Base-by-base conservation (phyloP, 192 early-diverging fungal species). In the Linnemannia elongata region DNA sequence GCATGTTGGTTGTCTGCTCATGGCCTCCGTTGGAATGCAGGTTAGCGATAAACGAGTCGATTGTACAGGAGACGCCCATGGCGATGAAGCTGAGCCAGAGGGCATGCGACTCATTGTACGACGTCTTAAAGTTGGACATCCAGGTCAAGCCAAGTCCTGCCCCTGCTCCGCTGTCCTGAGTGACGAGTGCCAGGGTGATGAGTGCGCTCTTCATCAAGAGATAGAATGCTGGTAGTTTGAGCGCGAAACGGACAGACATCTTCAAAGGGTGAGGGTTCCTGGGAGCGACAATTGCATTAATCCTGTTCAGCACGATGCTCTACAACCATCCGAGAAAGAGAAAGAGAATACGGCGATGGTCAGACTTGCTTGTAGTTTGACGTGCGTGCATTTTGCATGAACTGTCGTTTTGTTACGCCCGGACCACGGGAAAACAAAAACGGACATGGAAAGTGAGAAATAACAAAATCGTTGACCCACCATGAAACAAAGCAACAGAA, bases 261-360 rank as follows among this genome's bases (percentile, higher is more conserved):
- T 87, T 83, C 36, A 89, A 57, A 1, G 90, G 90, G 39, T 83
- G 82, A 35, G 90, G 86, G 38, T 88, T 89, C n/a, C 88, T 83
- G 39, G 90, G 90, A 0, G 88, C 80, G 12, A 91, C 88, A 74
- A 91, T 91, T 17, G 90, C 90, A 77, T 91, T 89, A 55, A 91
- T 91, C 57, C 90, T 83, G 81, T 91, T 91, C 63, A 89, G 70
- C 20, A 91, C 80, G 45, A 91, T 87, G 60, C 82, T 89, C 90
- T 91, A 55, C 55, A 39, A 17, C 20, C 20, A 41, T 45, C 13
- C 55, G 38, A 57, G 5, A 22, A 33, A 57, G 42, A 9, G 30
- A 22, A 52, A 52, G 38, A 71, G 27, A 78, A 20, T 20, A 10
- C 8, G 10, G 45, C 24, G 12, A 18, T 17, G n/a, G 42, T 44